Conservation (phyloP, 257 asterid species). For the Rubia yunnanensis region DNA sequence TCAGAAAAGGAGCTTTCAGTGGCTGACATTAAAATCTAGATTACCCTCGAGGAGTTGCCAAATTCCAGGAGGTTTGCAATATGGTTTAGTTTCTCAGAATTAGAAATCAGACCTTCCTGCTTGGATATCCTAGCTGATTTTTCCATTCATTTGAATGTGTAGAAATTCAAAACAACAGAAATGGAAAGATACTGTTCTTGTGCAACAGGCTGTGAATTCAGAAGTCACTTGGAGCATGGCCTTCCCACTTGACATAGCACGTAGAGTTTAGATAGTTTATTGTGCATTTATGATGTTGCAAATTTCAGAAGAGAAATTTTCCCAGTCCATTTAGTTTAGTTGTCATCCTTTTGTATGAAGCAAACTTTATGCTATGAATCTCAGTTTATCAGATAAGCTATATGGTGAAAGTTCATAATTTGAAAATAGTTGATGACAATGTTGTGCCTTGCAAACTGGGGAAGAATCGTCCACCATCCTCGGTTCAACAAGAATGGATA, state of each 20-base stretch:
- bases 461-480: no score
- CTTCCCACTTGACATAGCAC: neutral
- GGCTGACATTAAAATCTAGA: conserved; percentile 35
- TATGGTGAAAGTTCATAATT: neutral
- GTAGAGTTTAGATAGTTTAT: neutral
- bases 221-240: neutral
- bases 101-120: neutral
- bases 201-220: neutral
- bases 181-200: neutral
- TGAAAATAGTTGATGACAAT: neutral
- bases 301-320: neutral
- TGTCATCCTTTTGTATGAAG: neutral
- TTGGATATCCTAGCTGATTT: neutral
- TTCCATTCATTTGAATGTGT: neutral
- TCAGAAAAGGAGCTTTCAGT: conserved; percentile 43
- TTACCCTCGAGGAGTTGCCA: conserved; percentile 6
- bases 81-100: neutral
- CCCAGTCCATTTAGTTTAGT: neutral
- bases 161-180: conserved; percentile 7
- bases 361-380: neutral
- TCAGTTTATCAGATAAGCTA: neutral
- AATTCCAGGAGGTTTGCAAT: conserved; percentile 18
- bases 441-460: neutral
- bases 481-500: neutral
- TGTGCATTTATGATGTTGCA: neutral